These are phyloP conservation scores for Forsythia suspensa DNA, from an alignment of 257 asterid species.

Conservation along the genomic window DNA sequence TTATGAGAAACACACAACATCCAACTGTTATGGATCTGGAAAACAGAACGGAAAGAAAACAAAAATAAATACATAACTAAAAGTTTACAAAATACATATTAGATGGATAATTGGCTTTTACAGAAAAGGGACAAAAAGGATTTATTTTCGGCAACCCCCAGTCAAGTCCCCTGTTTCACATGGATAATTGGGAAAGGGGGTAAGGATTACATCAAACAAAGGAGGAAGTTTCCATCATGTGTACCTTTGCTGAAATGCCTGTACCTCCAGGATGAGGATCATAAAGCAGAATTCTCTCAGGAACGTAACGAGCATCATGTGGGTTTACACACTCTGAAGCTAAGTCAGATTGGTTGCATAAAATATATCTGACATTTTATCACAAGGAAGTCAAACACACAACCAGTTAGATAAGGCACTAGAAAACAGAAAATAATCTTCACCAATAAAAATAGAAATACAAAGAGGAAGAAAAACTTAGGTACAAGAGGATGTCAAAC, in stretches of 20 bases:
- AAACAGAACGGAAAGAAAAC: neutral
- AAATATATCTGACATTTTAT: constrained; percentile 58
- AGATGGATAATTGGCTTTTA: constrained; percentile 12
- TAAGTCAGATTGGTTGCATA: constrained; percentile 83
- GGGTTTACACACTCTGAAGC: constrained; percentile 93
- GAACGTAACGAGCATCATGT: constrained; percentile 67
- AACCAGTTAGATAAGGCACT: neutral
- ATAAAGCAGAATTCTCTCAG: constrained; percentile 88
- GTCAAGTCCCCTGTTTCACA: neutral
- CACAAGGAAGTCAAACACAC: constrained; percentile 26
- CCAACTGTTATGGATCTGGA: constrained; percentile 6
- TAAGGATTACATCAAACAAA: neutral
- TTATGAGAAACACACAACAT: constrained; percentile 1
- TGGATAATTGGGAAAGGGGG: neutral
- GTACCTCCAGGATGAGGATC: constrained; percentile 98
- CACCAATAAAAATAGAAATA: neutral
- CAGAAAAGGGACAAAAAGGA: neutral
- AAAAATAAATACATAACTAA: no score
- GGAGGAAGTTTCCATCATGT: neutral
- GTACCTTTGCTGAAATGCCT: constrained; percentile 91
- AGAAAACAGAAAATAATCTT: neutral
- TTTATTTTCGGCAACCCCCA: neutral
- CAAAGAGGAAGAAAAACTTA: neutral
- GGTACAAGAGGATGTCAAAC: constrained; percentile 23
- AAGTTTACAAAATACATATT: neutral